These are phyloP conservation scores for Backusella tarrabulga DNA, from an alignment of 192 early-diverging fungal species.

Conservation along the genomic window DNA sequence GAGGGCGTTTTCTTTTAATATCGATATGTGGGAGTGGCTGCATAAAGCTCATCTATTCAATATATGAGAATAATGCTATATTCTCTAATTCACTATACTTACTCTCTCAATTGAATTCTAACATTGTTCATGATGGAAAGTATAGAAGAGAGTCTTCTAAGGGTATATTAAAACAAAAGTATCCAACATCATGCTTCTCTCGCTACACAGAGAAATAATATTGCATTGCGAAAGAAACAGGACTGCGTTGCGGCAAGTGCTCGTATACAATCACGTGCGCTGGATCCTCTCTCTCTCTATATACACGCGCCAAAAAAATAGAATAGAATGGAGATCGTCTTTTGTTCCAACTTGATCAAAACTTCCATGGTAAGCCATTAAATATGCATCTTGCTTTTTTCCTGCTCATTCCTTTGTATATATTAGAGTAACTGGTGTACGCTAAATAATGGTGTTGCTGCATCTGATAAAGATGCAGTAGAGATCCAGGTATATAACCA, in stretches of 20 bases:
- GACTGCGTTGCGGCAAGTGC: not conserved
- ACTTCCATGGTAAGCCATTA: not conserved
- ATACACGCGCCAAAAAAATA: not conserved
- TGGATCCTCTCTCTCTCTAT: not conserved
- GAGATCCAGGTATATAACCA: constrained; percentile 29
- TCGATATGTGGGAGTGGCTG: not conserved
- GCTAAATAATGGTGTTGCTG: constrained; percentile 21
- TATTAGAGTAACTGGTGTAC: constrained; percentile 30
- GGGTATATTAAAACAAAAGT: no score
- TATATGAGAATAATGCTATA: no score
- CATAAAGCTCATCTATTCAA: no score
- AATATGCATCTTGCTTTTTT: not conserved
- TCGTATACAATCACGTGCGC: not conserved
- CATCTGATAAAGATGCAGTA: constrained; percentile 18
- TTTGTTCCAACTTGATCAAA: not conserved
- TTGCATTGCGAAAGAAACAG: not conserved
- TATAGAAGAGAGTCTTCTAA: no score
- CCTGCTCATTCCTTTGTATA: not conserved
- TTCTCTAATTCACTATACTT: no score
- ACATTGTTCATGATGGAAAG: no score
- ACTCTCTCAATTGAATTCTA: no score
- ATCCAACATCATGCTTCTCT: no score
- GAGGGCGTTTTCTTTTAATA: not conserved
- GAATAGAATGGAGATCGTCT: not conserved
- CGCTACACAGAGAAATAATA: no score